phyloP scores from a whole-genome alignment of 129 eudicot species.

The Sambucus nigra region DNA sequence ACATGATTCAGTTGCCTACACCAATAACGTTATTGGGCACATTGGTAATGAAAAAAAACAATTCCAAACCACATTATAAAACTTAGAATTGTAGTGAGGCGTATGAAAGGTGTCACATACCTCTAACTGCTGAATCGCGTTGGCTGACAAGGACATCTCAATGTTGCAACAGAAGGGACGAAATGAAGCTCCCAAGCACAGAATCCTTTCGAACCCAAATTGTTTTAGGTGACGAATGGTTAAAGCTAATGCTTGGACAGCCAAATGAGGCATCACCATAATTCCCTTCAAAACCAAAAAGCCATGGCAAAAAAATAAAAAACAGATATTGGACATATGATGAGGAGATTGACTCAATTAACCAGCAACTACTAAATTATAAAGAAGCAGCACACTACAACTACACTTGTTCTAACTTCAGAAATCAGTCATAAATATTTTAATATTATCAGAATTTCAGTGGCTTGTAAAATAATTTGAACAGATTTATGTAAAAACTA shows the following conservation, averaged over 20 bases:
- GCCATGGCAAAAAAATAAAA: not conserved
- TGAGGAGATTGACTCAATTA: not conserved
- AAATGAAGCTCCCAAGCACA: conserved; percentile 81
- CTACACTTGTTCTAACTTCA: not conserved
- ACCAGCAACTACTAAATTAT: not conserved
- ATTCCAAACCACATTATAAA: not conserved
- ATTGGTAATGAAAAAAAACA: no score
- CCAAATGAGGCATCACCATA: conserved; percentile 77
- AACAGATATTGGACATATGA: not conserved
- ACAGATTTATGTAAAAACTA: no score
- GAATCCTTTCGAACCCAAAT: conserved; percentile 78
- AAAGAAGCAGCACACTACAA: no score
- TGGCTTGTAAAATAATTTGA: no score
- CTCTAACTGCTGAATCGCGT: conserved; percentile 89
- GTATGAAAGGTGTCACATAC: conserved; percentile 18
- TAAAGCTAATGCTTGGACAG: conserved; percentile 70
- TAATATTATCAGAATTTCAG: no score
- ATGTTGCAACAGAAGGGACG: conserved; percentile 55
- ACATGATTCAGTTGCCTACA: not conserved
- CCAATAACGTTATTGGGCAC: no score
- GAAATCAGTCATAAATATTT: no score
- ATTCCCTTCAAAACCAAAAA: conserved; percentile 37
- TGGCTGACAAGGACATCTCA: conserved; percentile 88
- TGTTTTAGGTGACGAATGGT: conserved; percentile 71
- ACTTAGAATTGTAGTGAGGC: not conserved